Percentiles rank a stretch among this genome's conserved stretches.
Conservation (phyloP, 306 rosid species). For the Lathyrus sativus region DNA sequence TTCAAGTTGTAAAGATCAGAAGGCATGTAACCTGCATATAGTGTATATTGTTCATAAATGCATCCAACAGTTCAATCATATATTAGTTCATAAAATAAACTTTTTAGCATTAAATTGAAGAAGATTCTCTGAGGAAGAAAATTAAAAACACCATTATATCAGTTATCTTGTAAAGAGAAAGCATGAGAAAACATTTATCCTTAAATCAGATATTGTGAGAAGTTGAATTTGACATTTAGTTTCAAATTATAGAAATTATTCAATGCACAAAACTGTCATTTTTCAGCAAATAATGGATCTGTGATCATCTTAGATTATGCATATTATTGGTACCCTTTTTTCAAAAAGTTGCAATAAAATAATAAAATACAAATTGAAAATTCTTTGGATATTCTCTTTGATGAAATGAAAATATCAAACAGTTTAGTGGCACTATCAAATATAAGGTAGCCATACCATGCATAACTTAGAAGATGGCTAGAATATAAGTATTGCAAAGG, state of each 20-base stretch:
- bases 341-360: slow-evolving; percentile 2
- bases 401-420: slow-evolving; percentile 21
- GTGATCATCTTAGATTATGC: slow-evolving; percentile 7
- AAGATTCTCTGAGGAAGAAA: slow-evolving; percentile 21
- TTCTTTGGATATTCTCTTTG: slow-evolving; percentile 16
- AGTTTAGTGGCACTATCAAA: slow-evolving; percentile 4
- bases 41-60: slow-evolving; percentile 33
- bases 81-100: slow-evolving; percentile 19
- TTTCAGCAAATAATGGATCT: slow-evolving; percentile 16
- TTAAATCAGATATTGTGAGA: slow-evolving; percentile 17
- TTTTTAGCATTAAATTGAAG: slow-evolving; percentile 9
- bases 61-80: slow-evolving; percentile 22
- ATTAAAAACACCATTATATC: background rate
- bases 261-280: slow-evolving; percentile 10
- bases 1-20: slow-evolving; percentile 82
- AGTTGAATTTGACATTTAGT: background rate
- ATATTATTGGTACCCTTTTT: background rate
- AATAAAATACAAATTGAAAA: slow-evolving; percentile 15
- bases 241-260: slow-evolving; percentile 26
- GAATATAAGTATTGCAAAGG: background rate
- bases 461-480: slow-evolving; percentile 5
- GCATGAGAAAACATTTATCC: slow-evolving; percentile 13
- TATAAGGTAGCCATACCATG: slow-evolving; percentile 16
- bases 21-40: slow-evolving; percentile 79
- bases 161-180: slow-evolving; percentile 10